phyloP scores from a whole-genome alignment of 2,329 filamentous ascomycete species.

The Plenodomus biglobosus region DNA sequence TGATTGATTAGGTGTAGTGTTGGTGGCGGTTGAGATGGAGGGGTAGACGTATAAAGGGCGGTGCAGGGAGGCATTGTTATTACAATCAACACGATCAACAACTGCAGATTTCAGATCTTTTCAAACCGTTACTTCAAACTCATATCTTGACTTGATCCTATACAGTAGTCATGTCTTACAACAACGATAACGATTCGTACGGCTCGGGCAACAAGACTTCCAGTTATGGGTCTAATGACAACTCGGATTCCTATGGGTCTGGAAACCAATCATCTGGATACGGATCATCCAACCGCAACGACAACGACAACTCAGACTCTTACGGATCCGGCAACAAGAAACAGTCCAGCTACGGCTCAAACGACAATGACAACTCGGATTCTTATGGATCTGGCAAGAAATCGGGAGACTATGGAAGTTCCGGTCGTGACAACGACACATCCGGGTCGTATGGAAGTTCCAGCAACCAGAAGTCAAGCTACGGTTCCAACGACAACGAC shows the following conservation, averaged over 20 bases:
- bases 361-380: constrained; percentile 4
- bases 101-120: neutral
- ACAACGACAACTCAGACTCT: constrained; percentile 4
- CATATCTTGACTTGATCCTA: neutral
- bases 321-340: constrained; percentile 12
- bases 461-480: constrained; percentile 1
- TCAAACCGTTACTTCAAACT: neutral
- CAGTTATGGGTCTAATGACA: constrained; percentile 1
- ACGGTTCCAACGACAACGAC: constrained; percentile 5
- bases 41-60: neutral
- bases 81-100: neutral
- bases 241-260: constrained; percentile 3
- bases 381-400: constrained; percentile 2
- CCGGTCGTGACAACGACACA: constrained; percentile 1
- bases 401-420: neutral
- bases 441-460: constrained; percentile 5
- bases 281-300: constrained; percentile 6
- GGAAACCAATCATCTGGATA: constrained; percentile 2
- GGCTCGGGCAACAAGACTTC: neutral
- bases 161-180: constrained; percentile 9
- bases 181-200: constrained; percentile 6
- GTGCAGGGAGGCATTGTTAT: neutral
- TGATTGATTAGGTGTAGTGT: neutral
- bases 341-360: constrained; percentile 8
- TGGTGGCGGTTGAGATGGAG: neutral